A percentile compares a stretch with the other conserved stretches of the same genome.
These are phyloP conservation scores for Solanum hybrid DNA, from an alignment of 305 asterid genomes.

Conservation along the genomic window DNA sequence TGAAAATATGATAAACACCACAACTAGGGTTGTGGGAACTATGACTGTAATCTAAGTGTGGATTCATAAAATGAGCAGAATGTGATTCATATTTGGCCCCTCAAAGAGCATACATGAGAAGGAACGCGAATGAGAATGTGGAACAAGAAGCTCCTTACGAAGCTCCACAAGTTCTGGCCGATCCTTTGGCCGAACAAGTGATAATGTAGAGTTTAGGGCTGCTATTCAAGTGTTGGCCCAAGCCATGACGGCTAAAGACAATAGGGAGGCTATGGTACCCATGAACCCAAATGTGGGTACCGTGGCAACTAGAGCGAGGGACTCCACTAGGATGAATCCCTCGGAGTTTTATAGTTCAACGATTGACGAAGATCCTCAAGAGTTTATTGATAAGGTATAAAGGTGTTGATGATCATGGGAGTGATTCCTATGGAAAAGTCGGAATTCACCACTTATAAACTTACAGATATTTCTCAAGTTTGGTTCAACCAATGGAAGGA, in stretches of 20 bases:
- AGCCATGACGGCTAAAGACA: neutral
- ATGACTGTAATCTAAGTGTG: neutral
- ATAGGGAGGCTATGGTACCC: neutral
- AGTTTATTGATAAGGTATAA: neutral
- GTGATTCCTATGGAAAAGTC: no score
- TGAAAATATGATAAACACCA: neutral
- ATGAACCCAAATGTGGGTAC: neutral
- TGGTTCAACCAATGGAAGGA: neutral
- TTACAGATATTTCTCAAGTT: neutral
- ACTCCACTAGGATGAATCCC: neutral
- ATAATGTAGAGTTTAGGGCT: neutral
- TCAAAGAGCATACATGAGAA: neutral
- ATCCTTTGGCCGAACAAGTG: neutral
- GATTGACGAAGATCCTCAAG: neutral
- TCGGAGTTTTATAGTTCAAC: neutral
- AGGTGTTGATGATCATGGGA: neutral
- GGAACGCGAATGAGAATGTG: neutral
- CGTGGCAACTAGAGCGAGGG: neutral
- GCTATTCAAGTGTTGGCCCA: neutral
- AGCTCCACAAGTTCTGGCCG: neutral
- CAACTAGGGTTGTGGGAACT: neutral
- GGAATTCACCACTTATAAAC: neutral
- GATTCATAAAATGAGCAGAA: neutral
- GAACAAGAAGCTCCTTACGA: neutral
- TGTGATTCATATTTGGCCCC: neutral